Percentiles rank a stretch among this genome's conserved stretches.
Conservation (phyloP, 495 filamentous ascomycete species). For the Cladorrhinum samala region DNA sequence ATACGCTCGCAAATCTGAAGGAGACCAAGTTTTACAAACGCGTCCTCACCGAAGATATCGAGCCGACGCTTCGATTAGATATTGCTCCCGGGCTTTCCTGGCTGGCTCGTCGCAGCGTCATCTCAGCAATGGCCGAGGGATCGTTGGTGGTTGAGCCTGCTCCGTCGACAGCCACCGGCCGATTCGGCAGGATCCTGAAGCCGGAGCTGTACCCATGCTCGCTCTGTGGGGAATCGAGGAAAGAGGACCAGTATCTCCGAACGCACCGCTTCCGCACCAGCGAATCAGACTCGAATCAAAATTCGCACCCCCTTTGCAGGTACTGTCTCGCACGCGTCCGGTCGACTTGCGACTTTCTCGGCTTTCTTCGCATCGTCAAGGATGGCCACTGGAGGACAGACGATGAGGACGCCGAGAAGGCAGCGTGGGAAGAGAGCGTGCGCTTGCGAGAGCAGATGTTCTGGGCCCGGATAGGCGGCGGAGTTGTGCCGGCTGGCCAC, state of each 20-base stretch:
- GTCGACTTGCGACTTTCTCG: conserved; percentile 83
- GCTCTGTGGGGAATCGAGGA: conserved; percentile 78
- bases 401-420: conserved; percentile 65
- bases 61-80: conserved; percentile 87
- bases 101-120: conserved; percentile 77
- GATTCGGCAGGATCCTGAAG: conserved; percentile 46
- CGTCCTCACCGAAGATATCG: conserved; percentile 78
- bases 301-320: conserved; percentile 76
- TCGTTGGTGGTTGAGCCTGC: conserved; percentile 83
- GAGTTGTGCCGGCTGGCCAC: conserved; percentile 60
- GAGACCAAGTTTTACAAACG: conserved; percentile 94
- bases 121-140: conserved; percentile 79
- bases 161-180: conserved; percentile 45
- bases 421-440: conserved; percentile 90
- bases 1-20: conserved; percentile 51
- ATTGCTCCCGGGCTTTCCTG: conserved; percentile 85
- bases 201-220: conserved; percentile 66
- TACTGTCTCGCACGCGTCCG: conserved; percentile 82
- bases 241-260: conserved; percentile 60
- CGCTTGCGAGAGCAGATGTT: conserved; percentile 90
- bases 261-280: conserved; percentile 85
- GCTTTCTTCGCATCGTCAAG: conserved; percentile 80
- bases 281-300: conserved; percentile 75
- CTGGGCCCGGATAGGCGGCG: conserved; percentile 85
- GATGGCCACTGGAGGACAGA: conserved; percentile 85